These are phyloP conservation scores for Alternaria brassicicola DNA, from an alignment of 2,329 filamentous ascomycete genomes.

Conservation along the genomic window DNA sequence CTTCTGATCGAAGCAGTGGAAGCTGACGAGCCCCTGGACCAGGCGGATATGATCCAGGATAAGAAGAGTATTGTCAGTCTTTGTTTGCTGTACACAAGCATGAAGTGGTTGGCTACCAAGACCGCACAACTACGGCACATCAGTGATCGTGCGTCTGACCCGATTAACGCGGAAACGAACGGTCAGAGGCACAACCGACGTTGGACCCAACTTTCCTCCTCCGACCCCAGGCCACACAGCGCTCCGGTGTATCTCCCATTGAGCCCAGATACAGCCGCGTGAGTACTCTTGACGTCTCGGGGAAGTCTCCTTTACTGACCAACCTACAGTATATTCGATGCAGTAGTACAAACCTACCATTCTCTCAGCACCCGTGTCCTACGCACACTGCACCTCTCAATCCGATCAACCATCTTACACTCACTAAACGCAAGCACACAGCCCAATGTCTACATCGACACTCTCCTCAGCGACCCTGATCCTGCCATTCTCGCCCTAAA, in stretches of 20 bases:
- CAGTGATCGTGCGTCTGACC: constrained; percentile 73
- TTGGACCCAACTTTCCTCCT: constrained; percentile 76
- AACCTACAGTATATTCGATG: constrained; percentile 74
- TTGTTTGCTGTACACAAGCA: constrained; percentile 91
- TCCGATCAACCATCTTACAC: constrained; percentile 83
- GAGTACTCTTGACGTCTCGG: constrained; percentile 46
- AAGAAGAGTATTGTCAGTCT: constrained; percentile 83
- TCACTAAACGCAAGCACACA: constrained; percentile 67
- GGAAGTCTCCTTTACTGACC: constrained; percentile 14
- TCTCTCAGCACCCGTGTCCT: constrained; percentile 79
- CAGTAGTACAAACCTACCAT: constrained; percentile 81
- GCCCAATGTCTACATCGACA: constrained; percentile 57
- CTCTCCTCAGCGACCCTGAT: constrained; percentile 77
- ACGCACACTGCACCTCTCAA: constrained; percentile 85
- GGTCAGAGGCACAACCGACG: constrained; percentile 66
- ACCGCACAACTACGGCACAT: constrained; percentile 82
- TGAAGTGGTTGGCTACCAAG: constrained; percentile 94
- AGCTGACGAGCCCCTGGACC: constrained; percentile 65
- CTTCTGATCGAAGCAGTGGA: constrained; percentile 60
- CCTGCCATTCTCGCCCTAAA: constrained; percentile 83
- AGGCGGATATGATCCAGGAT: constrained; percentile 86
- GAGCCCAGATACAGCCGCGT: constrained; percentile 82
- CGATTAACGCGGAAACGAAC: constrained; percentile 54
- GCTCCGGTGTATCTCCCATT: constrained; percentile 82
- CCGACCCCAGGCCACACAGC: constrained; percentile 59